phyloP scores from a whole-genome alignment of 805 yeast genomes.

The Pichia manshurica region DNA sequence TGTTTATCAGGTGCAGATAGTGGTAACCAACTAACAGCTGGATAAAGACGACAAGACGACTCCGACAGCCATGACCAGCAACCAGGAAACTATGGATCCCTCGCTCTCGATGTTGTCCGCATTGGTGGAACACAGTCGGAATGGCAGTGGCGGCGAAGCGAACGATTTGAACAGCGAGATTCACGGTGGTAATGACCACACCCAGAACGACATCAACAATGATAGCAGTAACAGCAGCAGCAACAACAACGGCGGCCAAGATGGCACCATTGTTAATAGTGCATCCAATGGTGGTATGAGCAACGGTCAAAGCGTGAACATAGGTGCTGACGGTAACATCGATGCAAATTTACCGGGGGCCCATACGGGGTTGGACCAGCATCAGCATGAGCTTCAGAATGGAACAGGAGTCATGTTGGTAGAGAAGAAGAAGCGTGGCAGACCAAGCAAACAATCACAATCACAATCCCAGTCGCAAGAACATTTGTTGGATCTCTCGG shows the following conservation, averaged over 20 bases:
- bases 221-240: background rate
- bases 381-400: background rate
- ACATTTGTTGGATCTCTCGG: too few relatives aligned
- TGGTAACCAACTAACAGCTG: too few relatives aligned
- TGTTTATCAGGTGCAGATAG: too few relatives aligned
- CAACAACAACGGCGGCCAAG: background rate
- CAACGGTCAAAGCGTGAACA: too few relatives aligned
- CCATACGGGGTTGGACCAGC: too few relatives aligned
- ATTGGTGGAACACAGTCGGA: background rate
- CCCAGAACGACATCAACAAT: background rate
- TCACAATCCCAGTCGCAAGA: background rate
- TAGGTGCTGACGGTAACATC: too few relatives aligned
- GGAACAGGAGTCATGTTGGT: background rate
- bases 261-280: too few relatives aligned
- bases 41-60: too few relatives aligned
- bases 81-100: background rate
- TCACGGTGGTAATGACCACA: too few relatives aligned
- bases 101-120: slow-evolving; percentile 6
- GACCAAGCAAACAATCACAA: slow-evolving; percentile 1
- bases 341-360: too few relatives aligned
- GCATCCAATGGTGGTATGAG: too few relatives aligned
- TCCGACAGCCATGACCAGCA: background rate
- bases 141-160: background rate
- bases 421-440: slow-evolving; percentile 5
- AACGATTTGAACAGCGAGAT: background rate